phyloP scores from a whole-genome alignment of 2,329 filamentous ascomycete genomes.

The Aspergillus awamori region DNA sequence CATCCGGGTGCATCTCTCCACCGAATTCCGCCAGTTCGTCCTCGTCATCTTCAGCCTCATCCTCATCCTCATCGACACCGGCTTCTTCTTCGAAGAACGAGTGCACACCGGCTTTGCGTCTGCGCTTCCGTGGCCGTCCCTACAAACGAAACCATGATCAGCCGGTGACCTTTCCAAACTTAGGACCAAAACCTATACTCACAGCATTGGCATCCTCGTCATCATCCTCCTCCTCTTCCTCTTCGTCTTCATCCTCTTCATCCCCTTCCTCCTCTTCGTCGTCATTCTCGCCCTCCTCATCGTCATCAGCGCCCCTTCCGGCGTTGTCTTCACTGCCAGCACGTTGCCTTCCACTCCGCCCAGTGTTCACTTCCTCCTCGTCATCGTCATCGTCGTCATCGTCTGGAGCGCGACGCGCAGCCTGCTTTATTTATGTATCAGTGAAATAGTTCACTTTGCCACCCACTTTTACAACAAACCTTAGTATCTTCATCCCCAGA shows the following conservation, averaged over 20 bases:
- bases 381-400: slow-evolving; percentile 52
- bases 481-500: slow-evolving; percentile 69
- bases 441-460: slow-evolving; percentile 15
- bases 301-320: slow-evolving; percentile 50
- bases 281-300: slow-evolving; percentile 36
- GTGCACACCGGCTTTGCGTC: slow-evolving; percentile 71
- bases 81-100: slow-evolving; percentile 97
- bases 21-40: slow-evolving; percentile 84
- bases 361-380: slow-evolving; percentile 48
- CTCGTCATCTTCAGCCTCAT: slow-evolving; percentile 85
- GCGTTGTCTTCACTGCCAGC: slow-evolving; percentile 39
- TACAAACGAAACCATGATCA: slow-evolving; percentile 35
- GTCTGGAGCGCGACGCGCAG: slow-evolving; percentile 24
- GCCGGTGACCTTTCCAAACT: neutral
- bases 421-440: slow-evolving; percentile 30
- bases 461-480: slow-evolving; percentile 28
- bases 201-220: slow-evolving; percentile 62
- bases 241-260: slow-evolving; percentile 54
- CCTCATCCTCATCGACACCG: slow-evolving; percentile 92
- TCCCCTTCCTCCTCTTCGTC: slow-evolving; percentile 46
- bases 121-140: slow-evolving; percentile 77
- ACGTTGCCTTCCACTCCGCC: slow-evolving; percentile 18
- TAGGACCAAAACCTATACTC: slow-evolving; percentile 49
- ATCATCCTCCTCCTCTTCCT: slow-evolving; percentile 64
- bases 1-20: slow-evolving; percentile 87